These are phyloP conservation scores for Papilionanthe hybrid DNA, from an alignment of 116 monocot genomes.

Conservation along the genomic window DNA sequence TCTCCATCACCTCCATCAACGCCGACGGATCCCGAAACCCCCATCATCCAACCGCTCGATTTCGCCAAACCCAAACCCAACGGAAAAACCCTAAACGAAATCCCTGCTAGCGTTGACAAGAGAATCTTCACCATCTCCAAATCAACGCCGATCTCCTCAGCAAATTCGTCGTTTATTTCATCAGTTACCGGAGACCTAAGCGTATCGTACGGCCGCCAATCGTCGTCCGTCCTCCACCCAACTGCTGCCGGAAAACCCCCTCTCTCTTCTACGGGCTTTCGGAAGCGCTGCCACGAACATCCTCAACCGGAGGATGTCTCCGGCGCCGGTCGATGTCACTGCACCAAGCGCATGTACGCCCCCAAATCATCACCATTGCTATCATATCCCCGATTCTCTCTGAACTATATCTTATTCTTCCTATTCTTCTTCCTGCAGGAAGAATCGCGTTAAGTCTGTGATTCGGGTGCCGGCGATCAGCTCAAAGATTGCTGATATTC, in stretches of 20 bases:
- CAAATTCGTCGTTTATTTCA: constrained; percentile 62
- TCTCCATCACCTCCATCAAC: not conserved
- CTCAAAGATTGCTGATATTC: constrained; percentile 47
- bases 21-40: not conserved
- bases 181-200: constrained; percentile 68
- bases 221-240: constrained; percentile 14
- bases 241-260: constrained; percentile 45
- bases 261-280: constrained; percentile 31
- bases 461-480: constrained; percentile 49
- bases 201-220: constrained; percentile 36
- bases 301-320: no score
- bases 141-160: constrained; percentile 38
- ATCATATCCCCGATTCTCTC: not conserved
- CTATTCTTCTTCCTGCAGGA: constrained; percentile 19
- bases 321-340: constrained; percentile 35
- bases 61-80: no score
- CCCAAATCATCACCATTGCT: not conserved
- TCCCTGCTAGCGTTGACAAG: not conserved
- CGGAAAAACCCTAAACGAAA: not conserved
- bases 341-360: constrained; percentile 33
- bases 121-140: constrained; percentile 33
- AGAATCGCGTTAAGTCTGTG: constrained; percentile 34
- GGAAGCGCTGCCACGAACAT: constrained; percentile 27
- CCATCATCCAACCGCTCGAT: not conserved
- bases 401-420: not conserved